Evolutionary conservation across 2,329 filamentous ascomycete species (phyloP), one percentile per base, ranked within the genome.

Genomic region (Bipolaris gigantea): DNA sequence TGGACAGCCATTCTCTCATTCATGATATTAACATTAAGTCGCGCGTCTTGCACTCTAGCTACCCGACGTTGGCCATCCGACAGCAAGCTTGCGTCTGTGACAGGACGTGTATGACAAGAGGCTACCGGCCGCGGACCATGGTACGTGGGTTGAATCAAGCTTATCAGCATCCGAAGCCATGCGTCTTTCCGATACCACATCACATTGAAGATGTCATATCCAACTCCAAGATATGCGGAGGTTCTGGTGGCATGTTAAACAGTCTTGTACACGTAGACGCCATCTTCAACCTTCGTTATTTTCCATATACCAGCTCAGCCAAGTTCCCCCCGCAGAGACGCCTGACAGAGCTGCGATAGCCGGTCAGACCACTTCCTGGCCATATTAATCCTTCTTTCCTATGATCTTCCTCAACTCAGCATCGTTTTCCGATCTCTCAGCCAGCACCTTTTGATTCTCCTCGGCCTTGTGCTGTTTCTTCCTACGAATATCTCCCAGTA

Each of bases 321-420:
- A 25, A 18, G 8, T 13, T 32, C 25, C n/a, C 7, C 15, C 15
- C 13, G n/a, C 21, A 13, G 40, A 15, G n/a, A 19, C 7, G 18
- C 13, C 40, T 30, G 9, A 19, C 38, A 42, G 2, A 10, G 15
- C 23, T 42, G 25, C 16, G 5, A 32, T 11, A 7, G n/a, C 25
- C 30, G 5, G 40, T 16, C 10, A 15, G 15, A 23, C 43, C 19
- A 1, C 19, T 33, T 1, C 10, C 30, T 2, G n/a, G 9, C 13
- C 11, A 16, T 2, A 40, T 65, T 48, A 70, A 15, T 67, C 59
- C 16, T 68, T 62, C 59, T 71, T 74, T 5, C 70, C 73, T 60
- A 71, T 68, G 50, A 75, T 63, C 48, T 71, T 74, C 53, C 72
- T 70, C 50, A 78, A 40, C 54, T 73, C 63, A 36, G 74, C 66